phyloP scores from a whole-genome alignment of 225 moss, liverwort and hornwort species.

The Ulota crispa region DNA sequence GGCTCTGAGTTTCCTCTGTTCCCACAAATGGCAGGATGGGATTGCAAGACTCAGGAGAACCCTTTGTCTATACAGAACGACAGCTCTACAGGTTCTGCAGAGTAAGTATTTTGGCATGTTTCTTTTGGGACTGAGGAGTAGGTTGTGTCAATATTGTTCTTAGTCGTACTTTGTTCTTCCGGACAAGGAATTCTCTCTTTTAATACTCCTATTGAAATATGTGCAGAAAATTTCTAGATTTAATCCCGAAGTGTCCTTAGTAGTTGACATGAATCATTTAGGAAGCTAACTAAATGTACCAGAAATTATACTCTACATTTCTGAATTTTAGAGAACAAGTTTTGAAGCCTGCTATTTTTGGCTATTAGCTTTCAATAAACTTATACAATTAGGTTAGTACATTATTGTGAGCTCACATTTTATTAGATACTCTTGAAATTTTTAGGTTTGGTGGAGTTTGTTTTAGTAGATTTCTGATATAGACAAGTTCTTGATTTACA shows the following conservation, averaged over 20 bases:
- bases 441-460: conserved; percentile 7
- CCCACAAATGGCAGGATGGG: conserved; percentile 49
- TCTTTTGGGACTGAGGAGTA: neutral
- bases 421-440: neutral
- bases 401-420: too few relatives aligned
- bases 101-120: conserved; percentile 36
- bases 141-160: neutral
- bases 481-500: conserved; percentile 19
- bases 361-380: neutral
- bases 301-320: neutral
- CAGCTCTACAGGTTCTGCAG: conserved; percentile 18
- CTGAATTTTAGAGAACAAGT: neutral
- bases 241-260: neutral
- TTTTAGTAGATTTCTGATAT: conserved; percentile 13
- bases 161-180: neutral
- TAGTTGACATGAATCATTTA: neutral
- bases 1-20: conserved; percentile 60
- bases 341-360: neutral
- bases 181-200: neutral
- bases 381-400: too few relatives aligned
- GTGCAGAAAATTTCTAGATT: neutral
- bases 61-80: conserved; percentile 29
- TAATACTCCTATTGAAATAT: neutral
- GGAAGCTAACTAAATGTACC: neutral
- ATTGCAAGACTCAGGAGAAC: conserved; percentile 34